These are phyloP conservation scores for Macrolepiota fuliginosa DNA, from an alignment of 768 basidiomycete genomes.

Conservation along the genomic window DNA sequence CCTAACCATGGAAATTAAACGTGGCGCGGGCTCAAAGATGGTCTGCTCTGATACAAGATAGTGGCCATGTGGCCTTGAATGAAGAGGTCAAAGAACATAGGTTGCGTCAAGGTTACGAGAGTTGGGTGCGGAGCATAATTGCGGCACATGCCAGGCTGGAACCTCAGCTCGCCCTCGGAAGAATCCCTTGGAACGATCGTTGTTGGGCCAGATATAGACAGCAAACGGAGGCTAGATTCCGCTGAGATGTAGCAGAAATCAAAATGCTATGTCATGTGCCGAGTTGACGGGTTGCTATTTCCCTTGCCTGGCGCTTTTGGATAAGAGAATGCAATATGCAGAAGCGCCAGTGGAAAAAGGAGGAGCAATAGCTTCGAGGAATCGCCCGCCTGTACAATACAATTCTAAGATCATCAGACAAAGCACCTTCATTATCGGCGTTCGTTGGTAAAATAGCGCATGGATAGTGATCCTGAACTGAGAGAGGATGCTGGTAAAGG, in stretches of 20 bases:
- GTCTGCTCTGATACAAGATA: not conserved
- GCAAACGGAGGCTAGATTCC: not conserved
- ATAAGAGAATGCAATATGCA: not conserved
- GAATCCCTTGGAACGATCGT: not conserved
- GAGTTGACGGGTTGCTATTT: not conserved
- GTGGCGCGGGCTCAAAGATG: not conserved
- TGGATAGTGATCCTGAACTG: not conserved
- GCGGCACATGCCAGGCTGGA: not conserved
- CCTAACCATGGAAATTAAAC: not conserved
- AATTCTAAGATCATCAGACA: not conserved
- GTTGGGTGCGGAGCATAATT: not conserved
- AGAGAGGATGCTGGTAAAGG: not conserved
- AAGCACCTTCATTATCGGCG: not conserved
- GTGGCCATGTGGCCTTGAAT: not conserved
- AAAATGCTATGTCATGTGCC: not conserved
- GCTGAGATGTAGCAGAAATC: not conserved
- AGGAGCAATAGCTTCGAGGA: not conserved
- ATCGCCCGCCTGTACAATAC: not conserved
- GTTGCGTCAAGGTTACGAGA: not conserved
- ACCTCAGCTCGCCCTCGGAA: slow-evolving; percentile 6
- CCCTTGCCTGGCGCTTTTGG: not conserved
- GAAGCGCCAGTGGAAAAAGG: not conserved
- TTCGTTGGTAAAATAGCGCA: not conserved
- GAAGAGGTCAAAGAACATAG: not conserved
- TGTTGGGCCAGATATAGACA: not conserved